Conservation (phyloP, 2,329 filamentous ascomycete genomes). For the Aspergillus oerlinghausenensis region DNA sequence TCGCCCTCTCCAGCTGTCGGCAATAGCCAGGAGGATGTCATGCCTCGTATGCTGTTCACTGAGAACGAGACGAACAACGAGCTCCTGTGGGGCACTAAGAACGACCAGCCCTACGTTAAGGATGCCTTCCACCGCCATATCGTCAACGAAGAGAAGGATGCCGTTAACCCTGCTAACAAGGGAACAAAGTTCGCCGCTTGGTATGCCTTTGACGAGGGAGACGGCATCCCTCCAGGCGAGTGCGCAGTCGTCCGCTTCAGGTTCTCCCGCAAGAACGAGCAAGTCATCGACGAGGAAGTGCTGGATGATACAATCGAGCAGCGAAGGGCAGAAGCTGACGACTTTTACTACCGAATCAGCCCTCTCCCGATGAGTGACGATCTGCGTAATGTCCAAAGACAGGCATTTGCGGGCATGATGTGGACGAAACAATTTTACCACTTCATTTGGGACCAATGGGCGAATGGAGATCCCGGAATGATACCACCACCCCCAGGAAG, state of each 20-base stretch:
- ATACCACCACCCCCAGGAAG: slow-evolving; percentile 77
- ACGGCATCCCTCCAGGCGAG: slow-evolving; percentile 82
- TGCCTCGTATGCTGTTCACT: slow-evolving; percentile 83
- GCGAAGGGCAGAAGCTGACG: slow-evolving; percentile 83
- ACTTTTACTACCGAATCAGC: slow-evolving; percentile 92
- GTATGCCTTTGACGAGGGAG: slow-evolving; percentile 86
- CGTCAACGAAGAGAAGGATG: slow-evolving; percentile 72
- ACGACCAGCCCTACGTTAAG: slow-evolving; percentile 81
- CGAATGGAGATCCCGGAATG: slow-evolving; percentile 84
- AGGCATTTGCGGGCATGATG: slow-evolving; percentile 94
- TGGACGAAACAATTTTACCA: slow-evolving; percentile 98
- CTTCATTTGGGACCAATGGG: slow-evolving; percentile 98
- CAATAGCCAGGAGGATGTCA: slow-evolving; percentile 71
- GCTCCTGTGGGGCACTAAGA: slow-evolving; percentile 69
- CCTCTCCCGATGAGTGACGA: slow-evolving; percentile 92
- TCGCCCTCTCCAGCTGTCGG: slow-evolving; percentile 87
- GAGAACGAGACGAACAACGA: slow-evolving; percentile 93
- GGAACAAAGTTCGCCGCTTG: slow-evolving; percentile 90
- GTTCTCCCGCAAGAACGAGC: slow-evolving; percentile 68
- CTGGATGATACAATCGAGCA: slow-evolving; percentile 89
- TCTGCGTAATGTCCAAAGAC: slow-evolving; percentile 87
- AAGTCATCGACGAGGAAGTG: slow-evolving; percentile 83
- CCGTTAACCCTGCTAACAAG: slow-evolving; percentile 71
- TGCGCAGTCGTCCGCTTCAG: slow-evolving; percentile 94
- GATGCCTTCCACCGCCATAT: slow-evolving; percentile 91